Evolutionary conservation across 2,329 filamentous ascomycete species (phyloP), one percentile per base, ranked within the genome.

Genomic region (Cordyceps javanica): DNA sequence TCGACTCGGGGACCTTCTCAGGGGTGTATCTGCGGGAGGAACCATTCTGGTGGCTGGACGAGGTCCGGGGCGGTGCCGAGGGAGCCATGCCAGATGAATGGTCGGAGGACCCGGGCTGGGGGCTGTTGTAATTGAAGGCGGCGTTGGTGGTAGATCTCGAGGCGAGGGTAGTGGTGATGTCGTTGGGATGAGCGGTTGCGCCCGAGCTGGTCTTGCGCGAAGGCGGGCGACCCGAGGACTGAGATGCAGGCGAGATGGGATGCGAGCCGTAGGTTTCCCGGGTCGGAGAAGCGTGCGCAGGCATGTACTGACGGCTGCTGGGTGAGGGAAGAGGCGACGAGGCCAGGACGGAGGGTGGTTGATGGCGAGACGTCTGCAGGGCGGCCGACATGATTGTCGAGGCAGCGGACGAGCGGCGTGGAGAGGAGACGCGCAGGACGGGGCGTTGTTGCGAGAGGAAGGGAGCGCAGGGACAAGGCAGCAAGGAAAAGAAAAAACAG

Each of bases 41-140:
- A 16, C 75, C 68, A 63, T 68, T 64, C 61, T 75, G 72, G 61
- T 74, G 72, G 62, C 85, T 88, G 44, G 90, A 94, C 14, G 91
- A 95, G 8, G 89, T 92, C 67, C 91, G 84, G 36, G 90, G 89
- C 49, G 89, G 91, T 57, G 88, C 86, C 64, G 90, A 80, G 25
- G 89, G 87, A 55, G 88, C 84, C 75, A 81, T 84, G 72, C 77
- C 82, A 73, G 74, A 82, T 74, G 77, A 76, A 66, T 79, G 77
- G 21, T 76, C 65, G 28, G 74, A 70, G 14, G 38, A 14, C 26
- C 25, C 55, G 39, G 75, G 69, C 45, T 78, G 73, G 48, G 81
- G 73, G 59, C 73, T 65, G 28, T 73, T 69, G 23, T 70, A 64
- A 16, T 75, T 70, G 42, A 73, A 75, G 52, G 75, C 69, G 62